Base-by-base conservation (phyloP, 2,329 filamentous ascomycete genomes). In the Chaetomium sp. region DNA sequence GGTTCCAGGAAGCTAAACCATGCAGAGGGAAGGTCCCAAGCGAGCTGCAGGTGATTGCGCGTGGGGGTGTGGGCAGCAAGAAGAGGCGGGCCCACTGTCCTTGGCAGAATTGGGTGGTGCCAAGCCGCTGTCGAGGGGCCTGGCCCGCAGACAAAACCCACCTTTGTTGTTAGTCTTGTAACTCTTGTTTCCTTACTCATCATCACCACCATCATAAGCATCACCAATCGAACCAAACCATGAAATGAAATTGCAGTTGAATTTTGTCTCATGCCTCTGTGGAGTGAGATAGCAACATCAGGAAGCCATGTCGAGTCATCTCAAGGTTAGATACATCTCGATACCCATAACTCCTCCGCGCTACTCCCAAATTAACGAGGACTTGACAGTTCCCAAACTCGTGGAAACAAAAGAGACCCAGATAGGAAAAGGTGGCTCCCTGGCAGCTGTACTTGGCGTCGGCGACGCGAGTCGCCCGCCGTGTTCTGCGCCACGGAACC, bases 241-340 rank as follows among this genome's bases (percentile, higher is more conserved):
- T 51, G 16, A n/a, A 12, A 25, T 53, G 25, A 59, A 31, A 49
- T n/a, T 23, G 10, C 38, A 31, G 6, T 45, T 49, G 27, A 64
- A 55, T 62, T 50, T 50, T 42, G 5, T 23, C 54, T 51, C 35
- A 16, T 59, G 47, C 54, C 61, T 64, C 61, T 63, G 23, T 56
- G 21, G 21, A 21, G 64, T 50, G 61, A 63, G 57, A 62, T 61
- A 53, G 58, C 61, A 38, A 27, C 65, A 55, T 57, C 19, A 45
- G 50, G 57, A 54, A 64, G 57, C 47, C 42, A 62, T 58, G 31
- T 57, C 53, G 47, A 60, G 60, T 31, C 54, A 58, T 45, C 57
- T 59, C 23, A 57, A 66, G 31, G 47, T 49, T 55, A 64, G 62
- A 62, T 66, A 64, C 65, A 66, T 53, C 60, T 42, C 56, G 50